Base-by-base conservation (phyloP, 805 yeast genomes). In the Metschnikowia henanensis region DNA sequence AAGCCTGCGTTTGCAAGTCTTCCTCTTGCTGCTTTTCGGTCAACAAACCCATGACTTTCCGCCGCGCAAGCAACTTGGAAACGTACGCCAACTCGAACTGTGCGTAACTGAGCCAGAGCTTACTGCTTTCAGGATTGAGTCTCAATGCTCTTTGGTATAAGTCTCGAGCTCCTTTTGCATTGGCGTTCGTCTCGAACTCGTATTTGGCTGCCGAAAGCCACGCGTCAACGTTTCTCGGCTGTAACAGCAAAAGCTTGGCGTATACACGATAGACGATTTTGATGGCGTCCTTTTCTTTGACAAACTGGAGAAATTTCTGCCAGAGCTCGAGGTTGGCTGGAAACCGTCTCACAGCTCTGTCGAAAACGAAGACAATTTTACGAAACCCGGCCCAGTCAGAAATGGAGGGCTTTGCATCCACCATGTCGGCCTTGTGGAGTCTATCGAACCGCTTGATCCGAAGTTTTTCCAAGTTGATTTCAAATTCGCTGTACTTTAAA, bases 121-220 rank as follows among this genome's bases (percentile, higher is more conserved):
- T 77, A 15, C 72, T 62, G 7, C 83, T 77, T 39, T 87, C 91
- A 2, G 84, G 76, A 59, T 92, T 92, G 63, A 94, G 86, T 62
- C 95, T 76, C 31, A 94, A 72, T 25, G 85, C 95, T 52, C 86
- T 80, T 64, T 91, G 97, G 63, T 90, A 81, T 20, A 94, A 74
- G 8, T 81, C 80, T 63, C 99, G 78, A 18, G 97, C 91, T 35
- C 95, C 91, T 59, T 84, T 82, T 35, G 95, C 87, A 55, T 90
- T 86, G 31, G 92, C 87, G 64, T 94, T 89, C 22, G 78, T 79
- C 55, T 92, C 97, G 57, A 87, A 84, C 66, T 94, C 98, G 65
- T 88, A 89, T 60, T 87, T 87, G 23, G 97, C 97, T 19, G 97
- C 97, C 57, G 88, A 79, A 33, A 94, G 79, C 99, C 99, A 94